Percentiles rank a stretch among this genome's conserved stretches.
These are phyloP conservation scores for Geotrichum aggregatum DNA, from an alignment of 1,139 yeast species.

Conservation along the genomic window DNA sequence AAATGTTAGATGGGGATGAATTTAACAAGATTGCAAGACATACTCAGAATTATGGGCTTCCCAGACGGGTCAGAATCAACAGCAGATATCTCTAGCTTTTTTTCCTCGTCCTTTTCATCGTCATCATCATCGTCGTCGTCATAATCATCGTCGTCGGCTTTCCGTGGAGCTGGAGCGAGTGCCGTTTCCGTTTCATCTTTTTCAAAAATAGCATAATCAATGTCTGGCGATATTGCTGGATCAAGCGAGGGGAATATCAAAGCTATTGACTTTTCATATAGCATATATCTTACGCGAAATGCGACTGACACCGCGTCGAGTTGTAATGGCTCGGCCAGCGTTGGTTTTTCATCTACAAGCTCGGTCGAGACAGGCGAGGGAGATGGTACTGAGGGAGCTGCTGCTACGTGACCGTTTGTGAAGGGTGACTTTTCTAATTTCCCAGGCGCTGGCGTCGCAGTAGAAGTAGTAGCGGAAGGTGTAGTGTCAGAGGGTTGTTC, in stretches of 20 bases:
- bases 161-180: slow-evolving; percentile 18
- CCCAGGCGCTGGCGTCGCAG: background rate
- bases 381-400: background rate
- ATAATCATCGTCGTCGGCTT: slow-evolving; percentile 34
- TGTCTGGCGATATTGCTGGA: slow-evolving; percentile 27
- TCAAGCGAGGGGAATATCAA: slow-evolving; percentile 32
- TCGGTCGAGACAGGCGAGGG: slow-evolving; percentile 7
- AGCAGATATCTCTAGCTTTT: slow-evolving; percentile 13
- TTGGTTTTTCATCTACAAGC: slow-evolving; percentile 5
- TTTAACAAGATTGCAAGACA: slow-evolving; percentile 14
- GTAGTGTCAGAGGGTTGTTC: slow-evolving; percentile 19
- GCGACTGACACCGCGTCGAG: slow-evolving; percentile 39
- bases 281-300: slow-evolving; percentile 42
- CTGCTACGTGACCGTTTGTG: slow-evolving; percentile 1
- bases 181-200: slow-evolving; percentile 28
- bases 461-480: background rate
- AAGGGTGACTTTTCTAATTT: slow-evolving; percentile 12
- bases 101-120: slow-evolving; percentile 17
- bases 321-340: slow-evolving; percentile 9
- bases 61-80: slow-evolving; percentile 13
- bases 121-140: slow-evolving; percentile 30
- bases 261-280: slow-evolving; percentile 39
- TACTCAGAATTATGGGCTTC: slow-evolving; percentile 21
- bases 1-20: background rate
- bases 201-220: slow-evolving; percentile 33